Conservation (phyloP, 1,139 yeast species). For the Pichia sp. region DNA sequence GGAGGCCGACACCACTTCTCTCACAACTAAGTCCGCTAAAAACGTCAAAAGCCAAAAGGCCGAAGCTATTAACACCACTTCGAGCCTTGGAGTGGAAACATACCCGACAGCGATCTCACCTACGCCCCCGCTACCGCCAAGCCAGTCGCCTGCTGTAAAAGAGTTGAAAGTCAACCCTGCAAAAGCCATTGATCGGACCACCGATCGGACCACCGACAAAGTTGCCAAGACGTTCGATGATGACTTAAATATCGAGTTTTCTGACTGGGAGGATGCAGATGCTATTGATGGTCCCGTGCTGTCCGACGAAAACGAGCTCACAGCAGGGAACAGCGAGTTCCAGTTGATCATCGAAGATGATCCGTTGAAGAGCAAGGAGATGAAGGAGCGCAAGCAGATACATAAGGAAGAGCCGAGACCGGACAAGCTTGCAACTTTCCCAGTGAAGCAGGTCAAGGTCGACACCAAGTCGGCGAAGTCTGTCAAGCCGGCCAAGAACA, state of each 20-base stretch:
- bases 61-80: too few relatives aligned
- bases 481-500: neutral
- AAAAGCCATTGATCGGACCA: too few relatives aligned
- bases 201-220: neutral
- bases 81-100: too few relatives aligned
- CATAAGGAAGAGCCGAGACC: neutral
- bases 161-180: neutral
- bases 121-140: too few relatives aligned
- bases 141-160: too few relatives aligned
- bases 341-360: conserved; percentile 24
- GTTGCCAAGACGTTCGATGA: conserved; percentile 1
- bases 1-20: neutral
- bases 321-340: conserved; percentile 14
- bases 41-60: too few relatives aligned
- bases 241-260: conserved; percentile 13
- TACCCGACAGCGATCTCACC: too few relatives aligned
- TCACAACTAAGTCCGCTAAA: too few relatives aligned
- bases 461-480: neutral
- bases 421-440: neutral
- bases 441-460: neutral
- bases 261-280: conserved; percentile 27
- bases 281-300: conserved; percentile 9
- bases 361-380: conserved; percentile 16
- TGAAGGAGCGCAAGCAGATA: neutral
- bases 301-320: conserved; percentile 7